These are phyloP conservation scores for Carex arenaria DNA, from an alignment of 202 grass and related monocot species.

Conservation along the genomic window DNA sequence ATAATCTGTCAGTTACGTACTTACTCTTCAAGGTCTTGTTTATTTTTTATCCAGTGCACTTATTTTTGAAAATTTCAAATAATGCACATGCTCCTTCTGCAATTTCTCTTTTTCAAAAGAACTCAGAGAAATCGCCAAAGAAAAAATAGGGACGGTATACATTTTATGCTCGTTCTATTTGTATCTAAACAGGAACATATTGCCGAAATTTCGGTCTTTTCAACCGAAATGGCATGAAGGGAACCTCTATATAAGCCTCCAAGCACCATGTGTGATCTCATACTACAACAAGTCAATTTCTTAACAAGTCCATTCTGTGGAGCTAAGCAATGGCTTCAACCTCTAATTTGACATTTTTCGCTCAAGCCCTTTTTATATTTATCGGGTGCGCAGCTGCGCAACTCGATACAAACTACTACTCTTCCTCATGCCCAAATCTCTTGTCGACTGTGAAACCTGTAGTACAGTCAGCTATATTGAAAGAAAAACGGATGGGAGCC, in stretches of 20 bases:
- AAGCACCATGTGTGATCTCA: background rate
- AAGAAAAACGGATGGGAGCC: conserved; percentile 34
- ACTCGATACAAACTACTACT: conserved; percentile 31
- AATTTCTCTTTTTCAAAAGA: background rate
- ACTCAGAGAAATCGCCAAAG: no score
- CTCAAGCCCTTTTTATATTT: conserved; percentile 22
- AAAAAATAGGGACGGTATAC: no score
- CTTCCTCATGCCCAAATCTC: conserved; percentile 31
- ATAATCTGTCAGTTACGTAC: no score
- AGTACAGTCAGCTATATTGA: conserved; percentile 17
- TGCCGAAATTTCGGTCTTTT: background rate
- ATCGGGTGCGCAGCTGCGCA: conserved; percentile 23
- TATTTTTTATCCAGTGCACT: no score
- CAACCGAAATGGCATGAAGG: background rate
- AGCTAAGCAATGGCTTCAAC: conserved; percentile 23
- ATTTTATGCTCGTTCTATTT: background rate
- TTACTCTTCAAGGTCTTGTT: no score
- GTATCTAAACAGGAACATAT: background rate
- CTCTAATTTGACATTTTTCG: background rate
- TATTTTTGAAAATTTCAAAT: background rate
- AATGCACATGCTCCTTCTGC: background rate
- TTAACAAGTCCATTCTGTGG: conserved; percentile 4
- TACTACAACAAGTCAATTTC: background rate
- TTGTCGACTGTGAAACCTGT: conserved; percentile 10
- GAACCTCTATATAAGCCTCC: conserved; percentile 17